phyloP scores from a whole-genome alignment of 495 filamentous ascomycete genomes.

The Trichoderma erinaceum region DNA sequence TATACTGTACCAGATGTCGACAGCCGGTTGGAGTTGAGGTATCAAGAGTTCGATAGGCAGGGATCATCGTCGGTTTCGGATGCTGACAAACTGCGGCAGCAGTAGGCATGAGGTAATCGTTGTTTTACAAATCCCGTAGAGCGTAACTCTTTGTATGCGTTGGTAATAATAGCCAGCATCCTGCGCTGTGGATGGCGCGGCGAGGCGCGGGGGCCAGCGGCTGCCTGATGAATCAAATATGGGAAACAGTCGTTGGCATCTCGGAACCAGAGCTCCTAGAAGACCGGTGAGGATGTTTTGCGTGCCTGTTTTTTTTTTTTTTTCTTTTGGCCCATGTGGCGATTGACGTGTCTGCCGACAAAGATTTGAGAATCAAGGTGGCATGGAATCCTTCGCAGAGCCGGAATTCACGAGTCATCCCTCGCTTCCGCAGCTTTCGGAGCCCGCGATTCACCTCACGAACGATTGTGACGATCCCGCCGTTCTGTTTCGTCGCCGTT shows the following conservation, averaged over 20 bases:
- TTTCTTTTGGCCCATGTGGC: background rate
- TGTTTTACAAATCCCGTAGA: background rate
- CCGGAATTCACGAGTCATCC: background rate
- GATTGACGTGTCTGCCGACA: background rate
- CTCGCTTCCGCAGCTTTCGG: background rate
- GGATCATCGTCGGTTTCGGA: too few relatives aligned
- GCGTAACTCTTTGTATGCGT: background rate
- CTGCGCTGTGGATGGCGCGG: background rate
- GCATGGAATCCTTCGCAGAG: background rate
- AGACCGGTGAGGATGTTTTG: background rate
- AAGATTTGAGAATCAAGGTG: background rate
- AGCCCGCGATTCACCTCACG: background rate
- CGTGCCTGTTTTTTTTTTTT: background rate
- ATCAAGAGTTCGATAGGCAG: too few relatives aligned
- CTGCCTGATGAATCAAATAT: background rate
- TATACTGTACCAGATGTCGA: background rate
- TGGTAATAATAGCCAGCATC: background rate
- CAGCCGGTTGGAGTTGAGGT: too few relatives aligned
- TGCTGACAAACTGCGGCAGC: background rate
- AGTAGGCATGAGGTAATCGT: too few relatives aligned
- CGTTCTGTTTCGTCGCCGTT: constrained; percentile 12
- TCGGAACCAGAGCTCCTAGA: background rate
- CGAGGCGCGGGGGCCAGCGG: background rate
- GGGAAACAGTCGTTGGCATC: background rate
- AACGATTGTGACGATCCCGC: constrained; percentile 6